Percentiles rank a stretch among this genome's conserved stretches.
Evolutionary conservation across 768 basidiomycete genomes (phyloP).

Genomic region (Suillus fuscotomentosus): DNA sequence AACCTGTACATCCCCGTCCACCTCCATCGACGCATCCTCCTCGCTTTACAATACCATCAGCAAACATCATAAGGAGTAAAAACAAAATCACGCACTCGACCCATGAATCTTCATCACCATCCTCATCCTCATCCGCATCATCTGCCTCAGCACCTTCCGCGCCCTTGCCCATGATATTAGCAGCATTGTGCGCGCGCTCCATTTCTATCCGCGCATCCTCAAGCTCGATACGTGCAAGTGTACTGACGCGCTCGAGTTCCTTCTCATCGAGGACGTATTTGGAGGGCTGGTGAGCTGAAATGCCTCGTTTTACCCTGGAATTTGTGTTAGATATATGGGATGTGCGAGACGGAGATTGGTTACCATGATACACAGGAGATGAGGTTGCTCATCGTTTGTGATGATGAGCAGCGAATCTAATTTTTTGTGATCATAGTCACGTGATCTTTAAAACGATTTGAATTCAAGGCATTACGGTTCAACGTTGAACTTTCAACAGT

Average conservation of each 20-base stretch:
- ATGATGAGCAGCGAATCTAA: neutral
- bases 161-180: slow-evolving; percentile 65
- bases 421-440: neutral
- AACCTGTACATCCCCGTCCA: slow-evolving; percentile 38
- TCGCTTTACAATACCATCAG: slow-evolving; percentile 31
- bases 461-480: too few relatives aligned
- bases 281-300: slow-evolving; percentile 67
- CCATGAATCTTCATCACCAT: slow-evolving; percentile 62
- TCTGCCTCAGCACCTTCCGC: slow-evolving; percentile 67
- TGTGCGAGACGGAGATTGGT: slow-evolving; percentile 2
- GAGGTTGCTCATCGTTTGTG: slow-evolving; percentile 60
- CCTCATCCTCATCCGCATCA: slow-evolving; percentile 46
- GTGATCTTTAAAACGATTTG: neutral
- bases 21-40: slow-evolving; percentile 63
- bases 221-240: slow-evolving; percentile 82
- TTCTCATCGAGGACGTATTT: slow-evolving; percentile 90
- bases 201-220: slow-evolving; percentile 89
- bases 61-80: slow-evolving; percentile 14
- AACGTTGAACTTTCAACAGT: too few relatives aligned
- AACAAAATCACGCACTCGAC: slow-evolving; percentile 70
- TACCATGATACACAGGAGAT: slow-evolving; percentile 71
- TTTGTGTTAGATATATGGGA: slow-evolving; percentile 3
- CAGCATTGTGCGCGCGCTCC: slow-evolving; percentile 76
- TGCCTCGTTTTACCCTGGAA: slow-evolving; percentile 76
- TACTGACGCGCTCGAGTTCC: slow-evolving; percentile 87